Evolutionary conservation across 202 grass and related monocot species (phyloP), one percentile per base, ranked within the genome.

Genomic region (Carex arenaria): DNA sequence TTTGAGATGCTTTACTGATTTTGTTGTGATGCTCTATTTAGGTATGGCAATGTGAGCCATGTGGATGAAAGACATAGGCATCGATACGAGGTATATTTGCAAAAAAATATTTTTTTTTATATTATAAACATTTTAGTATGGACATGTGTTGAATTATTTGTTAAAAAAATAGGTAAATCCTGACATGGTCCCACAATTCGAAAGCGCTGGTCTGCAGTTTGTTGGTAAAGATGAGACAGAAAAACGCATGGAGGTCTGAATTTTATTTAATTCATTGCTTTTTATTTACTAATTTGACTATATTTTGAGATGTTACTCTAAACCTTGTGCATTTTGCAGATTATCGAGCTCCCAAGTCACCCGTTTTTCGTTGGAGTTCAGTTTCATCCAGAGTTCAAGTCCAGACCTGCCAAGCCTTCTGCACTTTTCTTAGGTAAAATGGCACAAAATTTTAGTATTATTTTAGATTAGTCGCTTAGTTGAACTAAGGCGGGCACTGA

Each of bases 311-410:
- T 42, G 12, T 61, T 34, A 11, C 14, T 67, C 89, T 61, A 84
- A 14, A 10, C 72, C 23, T 80, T 72, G 78, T 20, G 26, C 59
- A 78, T 59, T 64, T 72, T 92, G 59, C 85, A 99, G 96, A 94
- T 99, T 80, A 93, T 99, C 59, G 93, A 99, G 85, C 76, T 99
- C 77, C 91, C 91, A 71, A 82, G 49, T 57, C 96, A 96, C 74
- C 88, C 55, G 62, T 99, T 92, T 88, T 99, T 94, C 52, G 76
- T 99, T 67, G 96, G 93, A 0, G 88, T 89, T 67, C 96, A 99
- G 84, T 99, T 99, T 69, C 96, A 99, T 91, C 96, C 93, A 0
- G 96, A 99, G 84, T 99, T 96, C 84, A 96, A 95, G 88, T 99
- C 96, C 79, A 92, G 93, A 80, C 96, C 96, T 78, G 89, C 92